Conservation (phyloP, 257 asterid genomes). For the Fraxinus americana region DNA sequence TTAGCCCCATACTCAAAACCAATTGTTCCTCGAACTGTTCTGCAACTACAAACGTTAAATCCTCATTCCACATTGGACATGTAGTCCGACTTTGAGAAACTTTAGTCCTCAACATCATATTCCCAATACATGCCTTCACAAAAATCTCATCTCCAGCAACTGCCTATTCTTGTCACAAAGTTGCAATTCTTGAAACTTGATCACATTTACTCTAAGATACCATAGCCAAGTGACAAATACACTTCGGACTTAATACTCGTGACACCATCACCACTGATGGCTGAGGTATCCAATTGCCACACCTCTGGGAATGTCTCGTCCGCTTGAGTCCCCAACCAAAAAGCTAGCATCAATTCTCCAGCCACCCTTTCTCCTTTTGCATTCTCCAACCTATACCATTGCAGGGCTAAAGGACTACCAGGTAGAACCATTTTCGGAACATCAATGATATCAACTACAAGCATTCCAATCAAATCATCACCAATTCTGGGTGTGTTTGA, state of each 20-base stretch:
- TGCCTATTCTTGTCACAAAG: slow-evolving; percentile 52
- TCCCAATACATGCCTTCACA: slow-evolving; percentile 54
- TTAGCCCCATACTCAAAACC: slow-evolving; percentile 62
- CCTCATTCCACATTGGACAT: slow-evolving; percentile 81
- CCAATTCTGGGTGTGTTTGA: too few relatives aligned
- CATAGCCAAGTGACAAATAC: slow-evolving; percentile 81
- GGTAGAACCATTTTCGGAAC: slow-evolving; percentile 86
- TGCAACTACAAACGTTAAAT: slow-evolving; percentile 74
- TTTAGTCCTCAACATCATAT: slow-evolving; percentile 54
- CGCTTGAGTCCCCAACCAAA: slow-evolving; percentile 92
- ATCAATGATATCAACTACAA: slow-evolving; percentile 57
- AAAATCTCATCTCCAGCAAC: slow-evolving; percentile 47
- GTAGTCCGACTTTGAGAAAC: slow-evolving; percentile 45
- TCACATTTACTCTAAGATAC: slow-evolving; percentile 82
- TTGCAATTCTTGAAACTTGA: slow-evolving; percentile 80
- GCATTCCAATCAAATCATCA: slow-evolving; percentile 59
- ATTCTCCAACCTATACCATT: slow-evolving; percentile 79
- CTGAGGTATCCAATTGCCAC: slow-evolving; percentile 63
- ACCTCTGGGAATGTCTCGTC: slow-evolving; percentile 90
- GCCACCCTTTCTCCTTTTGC: slow-evolving; percentile 48
- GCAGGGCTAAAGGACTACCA: slow-evolving; percentile 91
- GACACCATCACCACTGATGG: slow-evolving; percentile 66
- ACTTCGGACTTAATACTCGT: slow-evolving; percentile 69
- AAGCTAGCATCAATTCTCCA: slow-evolving; percentile 81
- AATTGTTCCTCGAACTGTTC: slow-evolving; percentile 86